phyloP scores from a whole-genome alignment of 1,139 yeast species.

The Suhomyces taliae region DNA sequence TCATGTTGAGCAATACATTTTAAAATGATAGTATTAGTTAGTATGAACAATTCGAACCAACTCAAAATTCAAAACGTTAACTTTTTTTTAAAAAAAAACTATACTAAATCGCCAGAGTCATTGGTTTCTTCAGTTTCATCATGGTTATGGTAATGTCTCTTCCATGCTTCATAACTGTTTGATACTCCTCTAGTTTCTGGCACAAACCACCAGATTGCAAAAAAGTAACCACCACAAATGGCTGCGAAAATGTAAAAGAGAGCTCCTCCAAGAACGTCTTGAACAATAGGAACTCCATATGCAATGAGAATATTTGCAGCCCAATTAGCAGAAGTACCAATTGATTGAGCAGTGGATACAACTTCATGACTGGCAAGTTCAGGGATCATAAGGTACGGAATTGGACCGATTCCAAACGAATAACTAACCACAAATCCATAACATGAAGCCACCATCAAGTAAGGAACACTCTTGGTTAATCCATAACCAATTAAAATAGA shows the following conservation, averaged over 20 bases:
- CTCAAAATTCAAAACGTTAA: no score
- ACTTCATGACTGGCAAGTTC: slow-evolving; percentile 23
- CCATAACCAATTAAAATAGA: slow-evolving; percentile 18
- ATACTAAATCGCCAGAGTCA: neutral
- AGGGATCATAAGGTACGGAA: slow-evolving; percentile 32
- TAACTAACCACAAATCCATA: slow-evolving; percentile 22
- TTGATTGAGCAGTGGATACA: slow-evolving; percentile 22
- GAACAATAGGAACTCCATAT: slow-evolving; percentile 29
- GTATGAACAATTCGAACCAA: no score
- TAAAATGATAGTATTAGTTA: no score
- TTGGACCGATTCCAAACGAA: slow-evolving; percentile 23
- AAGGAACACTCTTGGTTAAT: slow-evolving; percentile 10
- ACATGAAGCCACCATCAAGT: slow-evolving; percentile 18
- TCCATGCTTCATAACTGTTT: slow-evolving; percentile 33
- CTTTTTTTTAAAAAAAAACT: no score
- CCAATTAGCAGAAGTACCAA: slow-evolving; percentile 25
- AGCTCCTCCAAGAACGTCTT: slow-evolving; percentile 26
- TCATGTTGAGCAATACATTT: no score
- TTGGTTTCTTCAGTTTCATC: neutral
- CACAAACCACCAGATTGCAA: slow-evolving; percentile 22
- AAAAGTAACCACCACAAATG: slow-evolving; percentile 22
- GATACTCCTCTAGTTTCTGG: slow-evolving; percentile 38
- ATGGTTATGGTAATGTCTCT: neutral
- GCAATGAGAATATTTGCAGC: slow-evolving; percentile 21
- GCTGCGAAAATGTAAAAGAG: slow-evolving; percentile 32